A percentile compares a stretch with the other conserved stretches of the same genome.
phyloP scores from a whole-genome alignment of 1,284 basidiomycete genomes.

The Rhizoctonia solani region DNA sequence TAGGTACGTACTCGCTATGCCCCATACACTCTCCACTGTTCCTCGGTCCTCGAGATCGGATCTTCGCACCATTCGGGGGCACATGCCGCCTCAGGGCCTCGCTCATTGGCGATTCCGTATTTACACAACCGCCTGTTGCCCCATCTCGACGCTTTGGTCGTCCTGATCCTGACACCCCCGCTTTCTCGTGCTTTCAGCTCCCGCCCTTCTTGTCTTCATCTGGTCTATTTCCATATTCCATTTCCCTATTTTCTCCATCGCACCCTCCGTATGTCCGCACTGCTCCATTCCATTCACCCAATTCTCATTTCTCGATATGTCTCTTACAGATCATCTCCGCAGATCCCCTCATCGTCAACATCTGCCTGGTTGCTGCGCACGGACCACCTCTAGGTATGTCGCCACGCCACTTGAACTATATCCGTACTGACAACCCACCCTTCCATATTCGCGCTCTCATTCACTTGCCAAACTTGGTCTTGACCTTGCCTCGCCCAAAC shows the following conservation, averaged over 20 bases:
- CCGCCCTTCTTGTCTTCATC: constrained; percentile 23
- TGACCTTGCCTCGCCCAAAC: background rate
- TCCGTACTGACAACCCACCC: background rate
- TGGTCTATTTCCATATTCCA: constrained; percentile 29
- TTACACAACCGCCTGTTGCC: background rate
- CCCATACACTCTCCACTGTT: background rate
- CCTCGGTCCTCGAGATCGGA: constrained; percentile 6
- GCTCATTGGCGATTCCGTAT: constrained; percentile 26
- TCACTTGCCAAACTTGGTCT: constrained; percentile 6
- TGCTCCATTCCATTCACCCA: background rate
- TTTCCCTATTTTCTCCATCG: constrained; percentile 9
- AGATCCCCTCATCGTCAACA: background rate
- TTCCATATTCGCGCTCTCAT: constrained; percentile 4
- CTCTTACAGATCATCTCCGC: background rate
- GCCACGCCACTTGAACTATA: background rate
- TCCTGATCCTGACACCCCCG: constrained; percentile 20
- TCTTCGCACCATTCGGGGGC: background rate
- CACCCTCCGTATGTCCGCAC: background rate
- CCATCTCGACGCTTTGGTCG: background rate
- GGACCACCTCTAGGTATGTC: background rate
- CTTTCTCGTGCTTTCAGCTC: constrained; percentile 15
- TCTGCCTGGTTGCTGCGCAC: background rate
- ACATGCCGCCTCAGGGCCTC: background rate
- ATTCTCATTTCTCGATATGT: background rate
- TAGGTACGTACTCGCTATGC: constrained; percentile 2